Percentiles rank a stretch among this genome's conserved stretches.
Conservation (phyloP, 2,329 filamentous ascomycete genomes). For the Hirsutella thompsonii region DNA sequence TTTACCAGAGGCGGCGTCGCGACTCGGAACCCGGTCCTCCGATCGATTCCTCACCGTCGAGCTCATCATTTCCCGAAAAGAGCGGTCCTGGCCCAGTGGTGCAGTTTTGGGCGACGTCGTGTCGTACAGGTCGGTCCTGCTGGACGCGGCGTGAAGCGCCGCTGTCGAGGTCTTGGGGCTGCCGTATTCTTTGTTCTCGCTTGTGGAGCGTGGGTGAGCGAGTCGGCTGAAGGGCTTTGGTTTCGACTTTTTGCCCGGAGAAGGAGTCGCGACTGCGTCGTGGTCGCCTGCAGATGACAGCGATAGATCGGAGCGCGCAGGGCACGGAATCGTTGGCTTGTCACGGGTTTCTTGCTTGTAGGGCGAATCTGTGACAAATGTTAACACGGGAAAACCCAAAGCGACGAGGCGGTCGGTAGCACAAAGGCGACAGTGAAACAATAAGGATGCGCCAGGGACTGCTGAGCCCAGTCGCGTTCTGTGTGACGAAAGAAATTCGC, state of each 20-base stretch:
- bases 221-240: constrained; percentile 42
- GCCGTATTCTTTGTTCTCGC: constrained; percentile 35
- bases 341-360: constrained; percentile 19
- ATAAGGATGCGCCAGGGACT: not conserved
- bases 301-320: constrained; percentile 39
- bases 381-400: constrained; percentile 5
- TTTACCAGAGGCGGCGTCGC: constrained; percentile 29
- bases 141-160: constrained; percentile 9
- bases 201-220: constrained; percentile 36
- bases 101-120: constrained; percentile 41
- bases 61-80: constrained; percentile 54
- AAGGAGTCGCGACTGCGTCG: constrained; percentile 22
- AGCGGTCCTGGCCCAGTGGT: constrained; percentile 50
- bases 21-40: constrained; percentile 46
- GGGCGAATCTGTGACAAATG: constrained; percentile 12
- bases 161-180: constrained; percentile 22
- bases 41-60: constrained; percentile 58
- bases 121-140: constrained; percentile 15
- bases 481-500: not conserved
- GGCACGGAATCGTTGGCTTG: constrained; percentile 25
- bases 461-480: constrained; percentile 2
- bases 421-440: not conserved
- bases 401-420: not conserved
- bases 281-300: constrained; percentile 34
- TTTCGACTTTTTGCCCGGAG: constrained; percentile 34